Evolutionary conservation across 2,329 filamentous ascomycete genomes (phyloP), one percentile per base, ranked within the genome.

Genomic region (Xylaria polymorpha): DNA sequence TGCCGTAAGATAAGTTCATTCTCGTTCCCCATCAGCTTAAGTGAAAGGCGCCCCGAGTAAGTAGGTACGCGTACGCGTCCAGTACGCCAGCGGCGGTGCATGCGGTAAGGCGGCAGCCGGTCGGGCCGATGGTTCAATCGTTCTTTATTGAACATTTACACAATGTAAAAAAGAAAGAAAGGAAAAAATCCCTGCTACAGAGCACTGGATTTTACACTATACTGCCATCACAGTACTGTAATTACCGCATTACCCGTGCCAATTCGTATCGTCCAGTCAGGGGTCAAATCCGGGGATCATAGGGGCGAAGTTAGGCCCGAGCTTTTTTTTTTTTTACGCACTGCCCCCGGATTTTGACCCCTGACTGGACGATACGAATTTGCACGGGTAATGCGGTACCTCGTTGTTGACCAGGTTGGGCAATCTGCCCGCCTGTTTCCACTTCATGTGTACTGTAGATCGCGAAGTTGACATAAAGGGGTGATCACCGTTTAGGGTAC

Each of bases 391-490:
- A n/a, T n/a, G n/a, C n/a, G n/a, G n/a, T n/a, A n/a, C n/a, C n/a
- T n/a, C n/a, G n/a, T n/a, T n/a, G n/a, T n/a, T n/a, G n/a, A n/a
- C n/a, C n/a, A n/a, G n/a, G n/a, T n/a, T n/a, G n/a, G 35, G 32
- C 32, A 22, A 22, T 7, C n/a, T 5, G 9, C 1, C 32, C 18
- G 51, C 9, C 48, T 55, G 18, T 9, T 22, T 39, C 8, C 25
- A 29, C 9, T 55, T 46, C 3, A 48, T 32, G 4, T 29, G 25
- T 4, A 29, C 18, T 46, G 18, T 10, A 29, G 15, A 60, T n/a
- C n/a, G 12, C 35, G 29, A 55, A 10, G 7, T 29, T 53, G 29
- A 41, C 9, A 57, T 56, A 51, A 65, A 65, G 56, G 46, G 63
- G 62, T 53, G 37, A 51, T 53, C 43, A 50, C 43, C 32, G 39